These are phyloP conservation scores for Coprinopsis sp. DNA, from an alignment of 768 basidiomycete genomes.

Conservation along the genomic window DNA sequence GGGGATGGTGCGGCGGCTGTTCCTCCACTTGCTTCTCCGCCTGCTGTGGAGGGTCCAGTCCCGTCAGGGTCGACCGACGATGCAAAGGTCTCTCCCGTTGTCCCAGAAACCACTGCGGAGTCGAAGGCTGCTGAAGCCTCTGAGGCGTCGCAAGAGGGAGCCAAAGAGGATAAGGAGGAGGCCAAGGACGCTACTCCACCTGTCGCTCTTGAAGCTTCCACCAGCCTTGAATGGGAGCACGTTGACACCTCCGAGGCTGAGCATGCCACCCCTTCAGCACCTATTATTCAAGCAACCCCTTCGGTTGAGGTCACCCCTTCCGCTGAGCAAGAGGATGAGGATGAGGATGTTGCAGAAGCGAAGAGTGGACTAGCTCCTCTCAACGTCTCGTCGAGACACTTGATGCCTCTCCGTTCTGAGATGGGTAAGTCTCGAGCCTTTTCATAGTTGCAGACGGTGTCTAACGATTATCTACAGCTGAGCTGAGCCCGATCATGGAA, in stretches of 20 bases:
- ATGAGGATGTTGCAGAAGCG: background rate
- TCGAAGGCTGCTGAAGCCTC: no score
- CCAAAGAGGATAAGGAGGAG: background rate
- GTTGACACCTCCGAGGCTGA: background rate
- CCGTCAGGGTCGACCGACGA: no score
- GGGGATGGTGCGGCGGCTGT: no score
- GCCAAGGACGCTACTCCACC: background rate
- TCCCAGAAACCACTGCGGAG: no score
- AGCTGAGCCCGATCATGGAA: slow-evolving; percentile 4
- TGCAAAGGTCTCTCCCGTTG: no score
- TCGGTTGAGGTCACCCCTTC: no score
- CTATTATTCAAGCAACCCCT: no score
- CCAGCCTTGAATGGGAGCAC: background rate
- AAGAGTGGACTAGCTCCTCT: background rate
- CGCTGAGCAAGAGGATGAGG: background rate
- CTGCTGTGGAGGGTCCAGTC: no score
- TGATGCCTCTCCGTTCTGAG: background rate
- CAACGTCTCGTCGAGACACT: no score
- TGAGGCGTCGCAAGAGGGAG: no score
- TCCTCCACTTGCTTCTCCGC: no score
- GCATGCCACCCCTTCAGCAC: no score
- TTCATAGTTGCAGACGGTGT: background rate
- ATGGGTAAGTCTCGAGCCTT: background rate
- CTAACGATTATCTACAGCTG: background rate
- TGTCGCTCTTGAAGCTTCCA: background rate